phyloP scores from a whole-genome alignment of 1,284 basidiomycete genomes.

The Sanghuangporus sanghuang region DNA sequence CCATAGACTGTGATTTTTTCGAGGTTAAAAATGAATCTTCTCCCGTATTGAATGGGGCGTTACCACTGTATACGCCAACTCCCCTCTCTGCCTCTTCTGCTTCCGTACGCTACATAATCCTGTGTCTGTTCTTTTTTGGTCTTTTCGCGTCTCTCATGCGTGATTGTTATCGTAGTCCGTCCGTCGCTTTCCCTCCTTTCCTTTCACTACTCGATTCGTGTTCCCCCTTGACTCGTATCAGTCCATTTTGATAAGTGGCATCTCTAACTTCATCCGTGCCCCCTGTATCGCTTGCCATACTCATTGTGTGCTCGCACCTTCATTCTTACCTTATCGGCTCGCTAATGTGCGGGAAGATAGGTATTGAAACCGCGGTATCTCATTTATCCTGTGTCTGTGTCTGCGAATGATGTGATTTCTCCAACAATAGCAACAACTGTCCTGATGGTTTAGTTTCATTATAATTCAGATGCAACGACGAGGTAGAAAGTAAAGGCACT shows the following conservation, averaged over 20 bases:
- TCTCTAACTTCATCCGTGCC: not conserved
- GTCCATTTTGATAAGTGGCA: not conserved
- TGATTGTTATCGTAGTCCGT: conserved; percentile 13
- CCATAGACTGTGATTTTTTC: not conserved
- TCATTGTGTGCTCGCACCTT: not conserved
- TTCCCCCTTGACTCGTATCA: not conserved
- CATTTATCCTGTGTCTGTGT: not conserved
- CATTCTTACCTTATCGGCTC: not conserved
- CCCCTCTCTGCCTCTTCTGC: conserved; percentile 7
- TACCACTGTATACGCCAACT: not conserved
- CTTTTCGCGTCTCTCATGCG: not conserved
- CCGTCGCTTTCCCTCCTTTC: conserved; percentile 12
- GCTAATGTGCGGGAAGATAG: not conserved
- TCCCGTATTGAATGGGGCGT: conserved; percentile 6
- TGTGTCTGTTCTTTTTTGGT: not conserved
- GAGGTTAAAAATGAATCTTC: not conserved
- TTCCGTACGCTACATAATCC: conserved; percentile 3
- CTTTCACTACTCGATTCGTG: not conserved
- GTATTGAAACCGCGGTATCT: conserved; percentile 3
- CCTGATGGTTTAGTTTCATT: too few species aligned
- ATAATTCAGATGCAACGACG: too few species aligned
- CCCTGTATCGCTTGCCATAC: not conserved
- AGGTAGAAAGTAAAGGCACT: not conserved
- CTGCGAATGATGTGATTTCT: not conserved
- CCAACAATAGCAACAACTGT: not conserved